Conservation (phyloP, 1,284 basidiomycete species). For the Boletus smithii region DNA sequence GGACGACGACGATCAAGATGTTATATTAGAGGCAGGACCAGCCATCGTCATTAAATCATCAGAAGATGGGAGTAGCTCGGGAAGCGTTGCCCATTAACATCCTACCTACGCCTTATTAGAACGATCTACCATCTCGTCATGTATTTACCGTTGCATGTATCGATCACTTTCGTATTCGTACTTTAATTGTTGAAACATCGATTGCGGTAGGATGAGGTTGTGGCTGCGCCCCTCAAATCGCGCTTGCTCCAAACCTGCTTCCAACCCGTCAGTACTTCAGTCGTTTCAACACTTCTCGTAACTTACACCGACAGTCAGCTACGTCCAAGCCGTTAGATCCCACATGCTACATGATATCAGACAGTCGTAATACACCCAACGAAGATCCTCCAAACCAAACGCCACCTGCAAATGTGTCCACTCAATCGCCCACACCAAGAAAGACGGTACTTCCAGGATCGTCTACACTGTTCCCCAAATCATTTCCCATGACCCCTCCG, state of each 20-base stretch:
- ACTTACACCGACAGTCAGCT: not conserved
- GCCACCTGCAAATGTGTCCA: slow-evolving; percentile 22
- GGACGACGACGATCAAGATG: slow-evolving; percentile 52
- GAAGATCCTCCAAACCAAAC: slow-evolving; percentile 14
- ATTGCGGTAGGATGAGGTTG: not conserved
- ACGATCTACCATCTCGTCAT: slow-evolving; percentile 9
- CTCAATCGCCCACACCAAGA: slow-evolving; percentile 16
- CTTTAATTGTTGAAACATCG: no score
- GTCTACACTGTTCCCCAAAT: slow-evolving; percentile 3
- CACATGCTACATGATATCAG: slow-evolving; percentile 36
- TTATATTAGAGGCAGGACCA: slow-evolving; percentile 68
- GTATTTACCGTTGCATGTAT: slow-evolving; percentile 22
- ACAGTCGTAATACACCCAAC: slow-evolving; percentile 13
- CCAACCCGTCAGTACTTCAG: not conserved
- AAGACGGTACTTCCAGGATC: slow-evolving; percentile 10
- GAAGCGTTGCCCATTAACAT: slow-evolving; percentile 24
- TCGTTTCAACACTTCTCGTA: not conserved
- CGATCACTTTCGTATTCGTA: slow-evolving; percentile 9
- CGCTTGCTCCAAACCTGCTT: not conserved
- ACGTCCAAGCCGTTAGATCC: not conserved
- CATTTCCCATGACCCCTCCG: slow-evolving; percentile 9
- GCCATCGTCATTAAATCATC: slow-evolving; percentile 44
- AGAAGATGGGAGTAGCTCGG: slow-evolving; percentile 27
- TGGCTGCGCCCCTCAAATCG: not conserved
- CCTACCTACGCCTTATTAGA: slow-evolving; percentile 18